Base-by-base conservation (phyloP, 306 rosid genomes). In the Lotus japonicus region DNA sequence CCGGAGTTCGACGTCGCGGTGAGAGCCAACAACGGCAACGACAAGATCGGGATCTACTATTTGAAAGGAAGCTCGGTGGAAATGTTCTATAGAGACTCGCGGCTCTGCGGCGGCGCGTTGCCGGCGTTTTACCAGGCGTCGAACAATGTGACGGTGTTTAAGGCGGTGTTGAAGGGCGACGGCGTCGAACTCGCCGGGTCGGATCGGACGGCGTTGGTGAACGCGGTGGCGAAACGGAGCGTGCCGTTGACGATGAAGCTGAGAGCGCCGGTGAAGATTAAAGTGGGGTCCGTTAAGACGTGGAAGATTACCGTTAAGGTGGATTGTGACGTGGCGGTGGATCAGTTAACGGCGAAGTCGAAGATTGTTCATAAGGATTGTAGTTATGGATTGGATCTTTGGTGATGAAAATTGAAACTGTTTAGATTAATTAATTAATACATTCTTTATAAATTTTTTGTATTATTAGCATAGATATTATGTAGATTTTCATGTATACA, bases 51-150 rank as follows among this genome's bases (percentile, higher is more conserved):
- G 46, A 83, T 91, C 77, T 76, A 68, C 76, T 88, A 91, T 78
- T 78, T 66, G 38, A 69, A 17, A 1, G 81, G 70, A 3, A 85
- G 94, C 85, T 73, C 82, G 5, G 85, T 65, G 0, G 42, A 60
- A 13, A 53, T 88, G 5, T 71, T 26, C 39, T 88, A 78, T 69
- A 49, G 66, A 9, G 79, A 80, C 28, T 51, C 67, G 4, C 11
- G 18, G 57, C 43, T 91, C 6, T 78, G 91, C 17, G 42, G 85
- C 23, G 94, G 97, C 45, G 75, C 48, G 15, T 33, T 79, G 68
- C 94, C 97, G 53, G 74, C 63, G 52, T 85, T 91, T 58, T 86
- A 86, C 42, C 92, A 91, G 85, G 88, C 96, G 74, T 6, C 84
- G 0, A 84, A 85, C n/a, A 91, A 88, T 55, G 81, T 80, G 13